Evolutionary conservation across 169 alveolate species (phyloP), one percentile per base, ranked within the genome.

Genomic region (Eimeria maxima): DNA sequence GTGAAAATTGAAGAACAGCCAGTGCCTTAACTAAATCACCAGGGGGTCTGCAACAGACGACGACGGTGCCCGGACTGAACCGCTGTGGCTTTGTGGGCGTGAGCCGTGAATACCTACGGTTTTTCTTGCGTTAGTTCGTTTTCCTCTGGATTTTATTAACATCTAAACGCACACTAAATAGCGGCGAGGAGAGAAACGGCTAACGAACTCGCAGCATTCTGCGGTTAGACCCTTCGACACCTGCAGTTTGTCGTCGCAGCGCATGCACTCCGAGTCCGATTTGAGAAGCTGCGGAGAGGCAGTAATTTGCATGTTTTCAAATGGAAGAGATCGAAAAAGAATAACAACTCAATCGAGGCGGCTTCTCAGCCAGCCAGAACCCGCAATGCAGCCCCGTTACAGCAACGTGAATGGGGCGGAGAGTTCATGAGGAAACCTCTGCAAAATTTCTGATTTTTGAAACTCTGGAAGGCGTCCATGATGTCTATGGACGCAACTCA

Each of bases 1-100:
- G 27, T 60, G 20, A 16, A 20, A 60, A 16, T 60, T 18, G n/a
- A 60, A 60, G 69, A 3, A 60, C 2, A 24, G 5, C 11, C 27
- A 24, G 27, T 14, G n/a, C 69, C 20, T 24, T 16, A 60, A 0
- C 69, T 24, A 60, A 60, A 60, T 18, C 11, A 24, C 69, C 69
- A 60, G 27, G 20, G 2, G 69, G 69, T 18, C 69, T 60, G 69
- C 69, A 60, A 60, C 69, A 60, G 5, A 5, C 1, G 69, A 18
- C 69, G 69, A 18, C 69, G 69, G 69, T 24, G 69, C 69, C 69
- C n/a, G n/a, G 69, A 60, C 69, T 60, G 69, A 60, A 60, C 69
- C 69, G 69, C 27, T 60, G 69, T 20, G 69, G 69, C 69, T 0
- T 8, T 60, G 69, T 60, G 69, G 69, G 69, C n/a, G n/a, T 60